These are phyloP conservation scores for Talaromyces stipitatus DNA, from an alignment of 495 filamentous ascomycete genomes.

Conservation along the genomic window DNA sequence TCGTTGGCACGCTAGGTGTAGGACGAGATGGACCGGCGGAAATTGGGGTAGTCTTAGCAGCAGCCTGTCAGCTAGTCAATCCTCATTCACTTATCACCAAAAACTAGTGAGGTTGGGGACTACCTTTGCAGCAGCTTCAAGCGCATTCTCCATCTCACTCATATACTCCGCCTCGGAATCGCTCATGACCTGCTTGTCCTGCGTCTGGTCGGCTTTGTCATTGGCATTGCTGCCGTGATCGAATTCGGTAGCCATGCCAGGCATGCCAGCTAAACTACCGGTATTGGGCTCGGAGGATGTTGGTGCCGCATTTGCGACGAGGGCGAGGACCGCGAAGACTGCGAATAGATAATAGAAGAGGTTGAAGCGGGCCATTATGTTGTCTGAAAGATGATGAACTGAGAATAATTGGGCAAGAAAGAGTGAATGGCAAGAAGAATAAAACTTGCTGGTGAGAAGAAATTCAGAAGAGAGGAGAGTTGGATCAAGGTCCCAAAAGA, in stretches of 20 bases:
- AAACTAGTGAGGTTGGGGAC: not conserved
- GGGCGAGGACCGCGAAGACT: conserved; percentile 24
- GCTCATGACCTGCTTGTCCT: conserved; percentile 11
- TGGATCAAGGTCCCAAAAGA: not conserved
- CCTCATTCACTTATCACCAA: not conserved
- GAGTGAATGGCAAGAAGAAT: conserved; percentile 10
- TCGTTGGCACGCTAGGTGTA: conserved; percentile 16
- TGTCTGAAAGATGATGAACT: not conserved
- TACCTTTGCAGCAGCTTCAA: conserved; percentile 2
- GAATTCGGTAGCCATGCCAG: not conserved
- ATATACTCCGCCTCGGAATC: conserved; percentile 1
- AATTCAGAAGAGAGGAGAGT: not conserved
- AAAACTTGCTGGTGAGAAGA: not conserved
- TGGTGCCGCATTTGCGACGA: conserved; percentile 26
- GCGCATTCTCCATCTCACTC: not conserved
- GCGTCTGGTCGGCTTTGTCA: conserved; percentile 12
- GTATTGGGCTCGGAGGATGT: conserved; percentile 10
- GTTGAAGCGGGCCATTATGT: conserved; percentile 31
- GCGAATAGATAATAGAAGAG: conserved; percentile 20
- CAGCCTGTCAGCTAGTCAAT: conserved; percentile 4
- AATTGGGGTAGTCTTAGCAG: conserved; percentile 10
- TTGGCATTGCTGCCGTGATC: conserved; percentile 1
- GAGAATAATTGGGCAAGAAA: conserved; percentile 1
- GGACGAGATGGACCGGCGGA: conserved; percentile 9
- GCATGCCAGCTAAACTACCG: conserved; percentile 4